Percentiles rank a stretch among this genome's conserved stretches.
phyloP scores from a whole-genome alignment of 495 filamentous ascomycete genomes.

The Penicillium simplicissimum region DNA sequence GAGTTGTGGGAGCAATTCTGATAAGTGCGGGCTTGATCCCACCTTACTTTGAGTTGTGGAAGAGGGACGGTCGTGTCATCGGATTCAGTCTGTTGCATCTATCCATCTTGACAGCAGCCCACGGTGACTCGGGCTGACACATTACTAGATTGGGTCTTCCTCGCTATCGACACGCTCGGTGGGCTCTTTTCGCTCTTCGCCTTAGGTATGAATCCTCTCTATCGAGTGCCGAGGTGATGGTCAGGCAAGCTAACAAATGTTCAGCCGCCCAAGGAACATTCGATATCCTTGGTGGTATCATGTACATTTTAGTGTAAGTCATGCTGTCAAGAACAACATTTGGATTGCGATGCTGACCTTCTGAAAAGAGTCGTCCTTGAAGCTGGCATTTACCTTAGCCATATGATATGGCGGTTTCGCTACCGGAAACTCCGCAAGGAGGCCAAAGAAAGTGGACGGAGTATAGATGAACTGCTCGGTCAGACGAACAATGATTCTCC shows the following conservation, averaged over 20 bases:
- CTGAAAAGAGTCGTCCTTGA: conserved; percentile 59
- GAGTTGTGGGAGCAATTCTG: conserved; percentile 59
- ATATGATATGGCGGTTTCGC: conserved; percentile 65
- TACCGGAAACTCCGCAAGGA: conserved; percentile 59
- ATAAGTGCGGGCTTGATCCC: conserved; percentile 64
- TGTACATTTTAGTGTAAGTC: conserved; percentile 67
- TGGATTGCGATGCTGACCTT: not conserved
- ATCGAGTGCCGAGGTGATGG: not conserved
- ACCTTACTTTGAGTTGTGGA: conserved; percentile 72
- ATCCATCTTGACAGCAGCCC: not conserved
- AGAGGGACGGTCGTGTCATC: conserved; percentile 65
- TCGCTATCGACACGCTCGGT: conserved; percentile 68
- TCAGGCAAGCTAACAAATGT: conserved; percentile 4
- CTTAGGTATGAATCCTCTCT: conserved; percentile 47
- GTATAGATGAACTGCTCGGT: conserved; percentile 63
- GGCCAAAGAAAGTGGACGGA: conserved; percentile 57
- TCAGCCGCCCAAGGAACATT: conserved; percentile 67
- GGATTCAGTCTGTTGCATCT: conserved; percentile 58
- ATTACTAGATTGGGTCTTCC: conserved; percentile 57
- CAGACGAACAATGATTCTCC: conserved; percentile 9
- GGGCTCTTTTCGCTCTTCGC: conserved; percentile 77
- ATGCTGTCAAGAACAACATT: not conserved
- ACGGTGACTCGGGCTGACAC: not conserved
- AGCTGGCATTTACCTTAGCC: conserved; percentile 66
- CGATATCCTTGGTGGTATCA: conserved; percentile 66